Conservation (phyloP, 495 filamentous ascomycete genomes). For the Lophium mytilinum region DNA sequence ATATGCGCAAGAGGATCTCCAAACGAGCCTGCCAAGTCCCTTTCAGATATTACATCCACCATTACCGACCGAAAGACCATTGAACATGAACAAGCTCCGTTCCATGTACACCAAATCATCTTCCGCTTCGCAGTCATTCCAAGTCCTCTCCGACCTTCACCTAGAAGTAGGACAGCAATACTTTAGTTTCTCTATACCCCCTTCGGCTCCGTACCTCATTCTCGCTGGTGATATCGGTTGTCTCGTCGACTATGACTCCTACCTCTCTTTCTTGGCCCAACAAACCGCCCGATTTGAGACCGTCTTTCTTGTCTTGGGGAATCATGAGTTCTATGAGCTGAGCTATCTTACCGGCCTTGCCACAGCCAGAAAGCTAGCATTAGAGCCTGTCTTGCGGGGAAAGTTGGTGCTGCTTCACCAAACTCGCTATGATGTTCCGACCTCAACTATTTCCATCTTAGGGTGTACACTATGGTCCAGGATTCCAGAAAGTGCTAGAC, state of each 20-base stretch:
- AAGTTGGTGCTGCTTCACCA: conserved; percentile 42
- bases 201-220: conserved; percentile 42
- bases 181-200: conserved; percentile 39
- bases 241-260: conserved; percentile 45
- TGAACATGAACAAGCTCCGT: conserved; percentile 5
- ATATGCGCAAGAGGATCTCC: too few species aligned
- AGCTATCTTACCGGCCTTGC: conserved; percentile 34
- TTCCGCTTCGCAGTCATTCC: conserved; percentile 29
- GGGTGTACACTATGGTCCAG: conserved; percentile 52
- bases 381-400: conserved; percentile 37
- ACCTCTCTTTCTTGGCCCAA: conserved; percentile 41
- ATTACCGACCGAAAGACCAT: too few species aligned
- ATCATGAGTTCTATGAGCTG: conserved; percentile 51
- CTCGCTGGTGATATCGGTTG: conserved; percentile 53
- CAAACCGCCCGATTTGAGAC: conserved; percentile 39
- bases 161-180: conserved; percentile 49
- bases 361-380: conserved; percentile 37
- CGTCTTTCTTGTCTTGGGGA: conserved; percentile 49
- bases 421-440: conserved; percentile 35
- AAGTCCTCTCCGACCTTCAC: conserved; percentile 51
- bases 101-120: neutral
- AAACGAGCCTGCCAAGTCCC: too few species aligned
- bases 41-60: too few species aligned
- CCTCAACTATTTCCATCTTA: conserved; percentile 39
- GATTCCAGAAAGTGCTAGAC: conserved; percentile 34